These are phyloP conservation scores for Diaporthe sp. DNA, from an alignment of 2,329 filamentous ascomycete genomes.

Conservation along the genomic window DNA sequence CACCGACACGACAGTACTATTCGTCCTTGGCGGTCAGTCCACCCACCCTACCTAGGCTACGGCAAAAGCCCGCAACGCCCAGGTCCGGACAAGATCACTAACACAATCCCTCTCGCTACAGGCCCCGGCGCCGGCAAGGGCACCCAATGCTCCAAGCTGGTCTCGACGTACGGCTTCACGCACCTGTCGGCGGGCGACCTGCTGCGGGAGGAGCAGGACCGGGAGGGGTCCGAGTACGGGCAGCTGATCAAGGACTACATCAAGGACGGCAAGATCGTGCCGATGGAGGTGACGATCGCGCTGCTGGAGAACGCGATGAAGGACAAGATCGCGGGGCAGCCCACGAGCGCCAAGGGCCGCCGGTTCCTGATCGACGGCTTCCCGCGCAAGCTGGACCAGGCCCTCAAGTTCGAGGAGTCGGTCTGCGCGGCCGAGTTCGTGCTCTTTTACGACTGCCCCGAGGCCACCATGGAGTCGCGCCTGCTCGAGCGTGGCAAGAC, in stretches of 20 bases:
- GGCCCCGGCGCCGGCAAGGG: constrained; percentile 97
- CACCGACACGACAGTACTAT: constrained; percentile 42
- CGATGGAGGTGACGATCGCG: constrained; percentile 98
- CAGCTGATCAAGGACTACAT: constrained; percentile 94
- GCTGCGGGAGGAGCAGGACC: constrained; percentile 92
- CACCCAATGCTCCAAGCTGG: constrained; percentile 92
- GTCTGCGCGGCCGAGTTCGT: constrained; percentile 89
- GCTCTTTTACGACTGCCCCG: constrained; percentile 94
- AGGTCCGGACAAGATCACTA: neutral
- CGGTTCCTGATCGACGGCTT: constrained; percentile 88
- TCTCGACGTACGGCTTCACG: constrained; percentile 88
- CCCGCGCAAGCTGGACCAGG: constrained; percentile 97
- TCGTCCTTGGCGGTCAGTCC: constrained; percentile 41
- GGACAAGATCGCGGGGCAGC: constrained; percentile 69
- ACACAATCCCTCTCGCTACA: neutral
- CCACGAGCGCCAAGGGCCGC: constrained; percentile 60
- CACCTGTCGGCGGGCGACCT: constrained; percentile 96
- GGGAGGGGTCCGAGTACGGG: constrained; percentile 88
- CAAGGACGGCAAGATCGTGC: constrained; percentile 93
- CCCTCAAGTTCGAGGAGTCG: constrained; percentile 89
- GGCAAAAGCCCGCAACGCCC: neutral
- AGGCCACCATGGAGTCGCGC: constrained; percentile 87
- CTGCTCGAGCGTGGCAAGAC: constrained; percentile 93
- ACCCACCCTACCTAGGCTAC: too few species aligned
- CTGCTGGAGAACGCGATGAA: constrained; percentile 95